Base-by-base conservation (phyloP, 306 rosid genomes). In the Luffa acutangula region DNA sequence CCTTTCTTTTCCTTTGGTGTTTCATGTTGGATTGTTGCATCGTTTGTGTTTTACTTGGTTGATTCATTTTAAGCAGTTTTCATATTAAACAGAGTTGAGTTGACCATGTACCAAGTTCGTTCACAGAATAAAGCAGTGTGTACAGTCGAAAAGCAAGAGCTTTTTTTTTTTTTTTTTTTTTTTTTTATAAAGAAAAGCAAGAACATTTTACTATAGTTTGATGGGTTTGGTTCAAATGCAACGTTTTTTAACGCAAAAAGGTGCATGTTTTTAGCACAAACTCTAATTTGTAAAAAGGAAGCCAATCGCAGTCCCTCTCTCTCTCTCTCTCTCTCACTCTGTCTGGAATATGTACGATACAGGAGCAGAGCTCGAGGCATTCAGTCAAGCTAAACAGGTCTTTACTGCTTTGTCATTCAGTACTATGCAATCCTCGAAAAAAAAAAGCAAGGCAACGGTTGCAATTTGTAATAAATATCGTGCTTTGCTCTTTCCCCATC, bases 331-430 rank as follows among this genome's bases (percentile, higher is more conserved):
- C 48, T 18, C 14, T 67, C 1, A 2, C 25, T 66, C 34, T 17
- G 33, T n/a, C 2, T 69, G 17, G 36, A 43, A 42, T n/a, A 69
- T 69, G 70, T 34, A 34, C 70, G 43, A 64, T 42, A 69, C 53
- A 20, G 75, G 75, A 36, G 36, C 17, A 69, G 36, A 69, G 75
- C 53, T 69, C 75, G 75, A 69, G 51, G 75, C 75, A 41, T 18
- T 67, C 75, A 66, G 74, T n/a, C 33, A 66, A 69, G 75, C 36
- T 17, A 42, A 69, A 42, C 53, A n/a, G 53, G 17, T 6, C 41
- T 11, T 71, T 11, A 71, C 39, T 71, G 54, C 34, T n/a, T 20
- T n/a, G 53, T 69, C 53, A 69, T 69, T 42, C 53, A 69, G 53
- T 71, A 43, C 57, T 10, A 6, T 12, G 58, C 39, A 45, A 71